Evolutionary conservation across 2,329 filamentous ascomycete species (phyloP).

Genomic region (Alternaria novae-zelandiae): DNA sequence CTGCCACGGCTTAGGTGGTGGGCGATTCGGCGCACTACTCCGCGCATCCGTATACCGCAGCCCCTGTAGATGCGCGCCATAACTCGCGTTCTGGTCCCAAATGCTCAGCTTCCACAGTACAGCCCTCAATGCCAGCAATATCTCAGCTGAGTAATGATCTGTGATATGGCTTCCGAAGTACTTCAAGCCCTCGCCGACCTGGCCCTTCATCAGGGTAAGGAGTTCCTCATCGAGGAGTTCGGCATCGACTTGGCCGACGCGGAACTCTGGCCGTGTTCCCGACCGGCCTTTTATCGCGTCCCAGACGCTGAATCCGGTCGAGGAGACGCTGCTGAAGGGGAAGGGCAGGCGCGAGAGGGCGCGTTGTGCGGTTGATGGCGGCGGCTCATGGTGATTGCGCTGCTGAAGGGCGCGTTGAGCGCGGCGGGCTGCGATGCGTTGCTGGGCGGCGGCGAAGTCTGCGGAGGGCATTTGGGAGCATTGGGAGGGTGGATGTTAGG

Average conservation of each 20-base stretch:
- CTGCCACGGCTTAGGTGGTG: constrained; percentile 78
- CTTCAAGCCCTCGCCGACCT: constrained; percentile 86
- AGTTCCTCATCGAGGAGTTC: constrained; percentile 95
- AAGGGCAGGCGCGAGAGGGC: constrained; percentile 51
- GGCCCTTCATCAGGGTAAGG: constrained; percentile 79
- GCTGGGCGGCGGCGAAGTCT: constrained; percentile 88
- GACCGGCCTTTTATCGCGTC: constrained; percentile 74
- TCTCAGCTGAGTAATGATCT: constrained; percentile 88
- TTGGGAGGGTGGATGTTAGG: constrained; percentile 12
- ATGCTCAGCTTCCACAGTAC: constrained; percentile 92
- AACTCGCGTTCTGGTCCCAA: constrained; percentile 96
- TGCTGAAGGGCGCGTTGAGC: constrained; percentile 73
- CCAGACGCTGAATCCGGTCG: constrained; percentile 64
- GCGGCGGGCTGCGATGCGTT: constrained; percentile 82
- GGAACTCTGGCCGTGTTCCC: constrained; percentile 83
- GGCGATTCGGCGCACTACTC: constrained; percentile 57
- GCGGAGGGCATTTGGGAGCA: constrained; percentile 51
- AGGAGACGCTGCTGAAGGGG: constrained; percentile 66
- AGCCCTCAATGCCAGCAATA: constrained; percentile 76
- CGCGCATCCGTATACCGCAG: constrained; percentile 88
- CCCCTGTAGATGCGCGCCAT: constrained; percentile 91
- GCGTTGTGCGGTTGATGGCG: constrained; percentile 48
- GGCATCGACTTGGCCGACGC: constrained; percentile 94
- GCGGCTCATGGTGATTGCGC: constrained; percentile 56
- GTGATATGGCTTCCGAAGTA: constrained; percentile 79